These are phyloP conservation scores for Thamnidium elegans DNA, from an alignment of 192 early-diverging fungal genomes.

Conservation along the genomic window DNA sequence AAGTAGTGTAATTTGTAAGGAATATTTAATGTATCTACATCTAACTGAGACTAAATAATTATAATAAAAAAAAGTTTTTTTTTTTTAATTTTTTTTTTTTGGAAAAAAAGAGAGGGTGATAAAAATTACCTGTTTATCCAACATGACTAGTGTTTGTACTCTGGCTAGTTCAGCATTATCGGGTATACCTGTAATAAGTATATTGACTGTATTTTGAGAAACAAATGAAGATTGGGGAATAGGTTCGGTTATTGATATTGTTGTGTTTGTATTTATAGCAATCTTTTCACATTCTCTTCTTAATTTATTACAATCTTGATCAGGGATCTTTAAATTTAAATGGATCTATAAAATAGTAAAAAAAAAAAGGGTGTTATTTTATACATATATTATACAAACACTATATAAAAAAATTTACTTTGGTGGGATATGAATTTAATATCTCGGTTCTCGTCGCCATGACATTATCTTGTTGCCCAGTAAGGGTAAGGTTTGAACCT, in stretches of 20 bases:
- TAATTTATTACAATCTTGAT: constrained; percentile 6
- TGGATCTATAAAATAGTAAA: constrained; percentile 15
- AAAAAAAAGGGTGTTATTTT: background rate
- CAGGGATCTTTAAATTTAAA: constrained; percentile 13
- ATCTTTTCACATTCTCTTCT: constrained; percentile 18
- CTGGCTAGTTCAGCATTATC: constrained; percentile 23
- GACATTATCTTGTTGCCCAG: constrained; percentile 16
- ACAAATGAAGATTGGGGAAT: constrained; percentile 17
- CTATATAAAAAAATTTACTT: constrained; percentile 16
- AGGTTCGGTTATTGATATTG: constrained; percentile 1
- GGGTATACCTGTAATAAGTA: constrained; percentile 31
- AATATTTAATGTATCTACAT: constrained; percentile 40
- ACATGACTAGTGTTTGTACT: constrained; percentile 35
- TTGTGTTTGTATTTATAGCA: constrained; percentile 18
- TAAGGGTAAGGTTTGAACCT: constrained; percentile 28
- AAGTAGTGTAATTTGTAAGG: constrained; percentile 61
- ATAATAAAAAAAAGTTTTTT: constrained; percentile 8
- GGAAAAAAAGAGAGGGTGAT: constrained; percentile 35
- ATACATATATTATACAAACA: background rate
- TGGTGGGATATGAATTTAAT: constrained; percentile 26
- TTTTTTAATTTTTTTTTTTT: constrained; percentile 30
- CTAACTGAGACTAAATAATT: constrained; percentile 42
- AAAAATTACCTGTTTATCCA: constrained; percentile 48
- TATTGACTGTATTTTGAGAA: constrained; percentile 27
- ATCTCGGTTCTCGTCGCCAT: constrained; percentile 21